phyloP scores from a whole-genome alignment of 2,329 filamentous ascomycete genomes.

The Fusarium fujikuroi region DNA sequence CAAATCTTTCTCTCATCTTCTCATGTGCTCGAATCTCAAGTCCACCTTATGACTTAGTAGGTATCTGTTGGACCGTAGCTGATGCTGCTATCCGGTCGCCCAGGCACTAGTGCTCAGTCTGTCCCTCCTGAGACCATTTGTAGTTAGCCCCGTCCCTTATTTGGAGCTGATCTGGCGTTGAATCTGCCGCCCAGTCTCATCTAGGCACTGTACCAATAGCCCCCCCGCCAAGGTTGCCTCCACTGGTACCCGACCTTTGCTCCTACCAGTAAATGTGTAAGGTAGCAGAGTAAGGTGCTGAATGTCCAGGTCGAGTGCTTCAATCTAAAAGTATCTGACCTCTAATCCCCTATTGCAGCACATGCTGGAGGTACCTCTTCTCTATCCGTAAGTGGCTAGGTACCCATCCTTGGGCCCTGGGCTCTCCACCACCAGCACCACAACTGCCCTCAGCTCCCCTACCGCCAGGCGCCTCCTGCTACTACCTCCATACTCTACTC shows the following conservation, averaged over 20 bases:
- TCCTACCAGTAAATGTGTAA: constrained; percentile 16
- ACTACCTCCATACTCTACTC: constrained; percentile 21
- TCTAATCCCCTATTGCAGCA: constrained; percentile 29
- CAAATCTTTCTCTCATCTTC: background rate
- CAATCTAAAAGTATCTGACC: background rate
- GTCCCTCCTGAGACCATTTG: constrained; percentile 19
- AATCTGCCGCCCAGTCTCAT: constrained; percentile 13
- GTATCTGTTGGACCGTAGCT: background rate
- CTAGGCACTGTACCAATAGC: background rate
- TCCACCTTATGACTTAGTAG: background rate
- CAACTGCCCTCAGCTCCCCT: constrained; percentile 42
- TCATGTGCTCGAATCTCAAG: background rate
- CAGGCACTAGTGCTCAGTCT: background rate
- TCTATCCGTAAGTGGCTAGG: background rate
- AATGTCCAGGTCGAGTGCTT: background rate
- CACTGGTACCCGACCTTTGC: constrained; percentile 30
- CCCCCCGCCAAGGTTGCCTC: constrained; percentile 22
- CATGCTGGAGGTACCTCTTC: constrained; percentile 9
- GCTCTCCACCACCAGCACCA: constrained; percentile 24
- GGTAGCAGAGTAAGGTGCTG: background rate
- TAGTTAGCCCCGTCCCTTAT: constrained; percentile 14
- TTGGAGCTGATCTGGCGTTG: constrained; percentile 28
- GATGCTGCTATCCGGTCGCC: constrained; percentile 26
- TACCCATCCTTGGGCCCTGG: constrained; percentile 14
- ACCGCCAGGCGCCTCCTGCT: constrained; percentile 40